Base-by-base conservation (phyloP, 768 basidiomycete genomes). In the Calocybe gangraenosa region DNA sequence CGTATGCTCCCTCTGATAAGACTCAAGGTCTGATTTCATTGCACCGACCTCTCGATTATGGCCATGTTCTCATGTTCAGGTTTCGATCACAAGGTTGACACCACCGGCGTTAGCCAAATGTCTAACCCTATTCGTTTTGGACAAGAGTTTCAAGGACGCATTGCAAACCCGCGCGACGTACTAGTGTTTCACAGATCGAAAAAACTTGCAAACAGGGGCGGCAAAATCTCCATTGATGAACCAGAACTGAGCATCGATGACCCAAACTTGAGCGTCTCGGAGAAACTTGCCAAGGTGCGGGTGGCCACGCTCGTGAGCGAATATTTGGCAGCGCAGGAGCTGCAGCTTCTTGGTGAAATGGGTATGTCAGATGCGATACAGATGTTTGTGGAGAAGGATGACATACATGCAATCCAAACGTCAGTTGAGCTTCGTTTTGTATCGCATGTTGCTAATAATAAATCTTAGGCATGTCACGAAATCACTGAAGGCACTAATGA, bases 51-150 rank as follows among this genome's bases (percentile, higher is more conserved):
- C 33, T 30, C 31, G 14, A 28, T 37, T 9, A 15, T 11, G 1
- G 11, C 37, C 11, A 17, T 13, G 2, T 11, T 38, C 42, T 46
- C 15, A 32, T 42, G 25, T 11, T 11, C 11, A 11, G 18, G 10
- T 22, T 1, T 33, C 33, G n/a, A 25, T 31, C 23, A 23, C 40
- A 20, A 84, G 87, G 92, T 95, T 14, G 92, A 95, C 60, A 94
- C 92, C 0, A 90, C 94, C 0, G 89, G 87, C 34, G 87, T 92
- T 7, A 82, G 81, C 46, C 88, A 91, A 56, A 92, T 92, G 68
- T 92, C 88, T 43, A 99, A 99, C 62, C 94, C 95, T 18, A 86
- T 95, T 41, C 86, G 96, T 8, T 96, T 99, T 61, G 95, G 96
- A 1, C 93, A 95, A 61, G 90, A 95, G 61, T 97, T 97, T 63